Evolutionary conservation across 306 rosid species (phyloP).

Genomic region (Hylodesmum podocarpum): DNA sequence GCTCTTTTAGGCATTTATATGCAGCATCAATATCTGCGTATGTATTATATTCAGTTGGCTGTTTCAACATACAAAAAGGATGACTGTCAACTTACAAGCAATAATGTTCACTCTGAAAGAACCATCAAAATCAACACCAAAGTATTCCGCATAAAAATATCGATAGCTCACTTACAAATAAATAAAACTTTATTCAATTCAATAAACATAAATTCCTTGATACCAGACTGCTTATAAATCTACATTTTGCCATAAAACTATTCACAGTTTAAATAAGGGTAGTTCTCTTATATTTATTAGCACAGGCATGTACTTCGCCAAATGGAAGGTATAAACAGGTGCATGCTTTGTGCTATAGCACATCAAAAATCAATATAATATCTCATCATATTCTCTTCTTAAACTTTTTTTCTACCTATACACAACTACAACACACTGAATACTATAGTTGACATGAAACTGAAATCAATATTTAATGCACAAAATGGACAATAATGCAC

Average conservation of each 20-base stretch:
- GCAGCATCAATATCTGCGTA: slow-evolving; percentile 94
- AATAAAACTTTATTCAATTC: background rate
- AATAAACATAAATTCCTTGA: background rate
- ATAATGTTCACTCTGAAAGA: slow-evolving; percentile 1
- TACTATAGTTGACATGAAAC: background rate
- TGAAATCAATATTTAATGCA: background rate
- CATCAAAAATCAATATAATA: background rate
- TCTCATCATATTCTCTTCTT: background rate
- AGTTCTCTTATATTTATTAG: background rate
- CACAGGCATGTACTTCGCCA: background rate
- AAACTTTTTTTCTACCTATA: background rate
- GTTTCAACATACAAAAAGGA: slow-evolving; percentile 53
- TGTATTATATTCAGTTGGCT: slow-evolving; percentile 93
- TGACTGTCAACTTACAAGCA: slow-evolving; percentile 30
- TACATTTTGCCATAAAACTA: background rate
- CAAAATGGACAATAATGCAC: background rate
- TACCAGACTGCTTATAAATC: background rate
- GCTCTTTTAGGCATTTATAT: slow-evolving; percentile 83
- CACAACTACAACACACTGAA: background rate
- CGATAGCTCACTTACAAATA: background rate
- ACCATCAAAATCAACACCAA: background rate
- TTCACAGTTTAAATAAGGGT: background rate
- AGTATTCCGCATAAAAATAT: background rate
- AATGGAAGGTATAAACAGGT: background rate
- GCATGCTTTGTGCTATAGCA: background rate